Conservation (phyloP, 1,139 yeast genomes). For the Saccharomyces hybrid region DNA sequence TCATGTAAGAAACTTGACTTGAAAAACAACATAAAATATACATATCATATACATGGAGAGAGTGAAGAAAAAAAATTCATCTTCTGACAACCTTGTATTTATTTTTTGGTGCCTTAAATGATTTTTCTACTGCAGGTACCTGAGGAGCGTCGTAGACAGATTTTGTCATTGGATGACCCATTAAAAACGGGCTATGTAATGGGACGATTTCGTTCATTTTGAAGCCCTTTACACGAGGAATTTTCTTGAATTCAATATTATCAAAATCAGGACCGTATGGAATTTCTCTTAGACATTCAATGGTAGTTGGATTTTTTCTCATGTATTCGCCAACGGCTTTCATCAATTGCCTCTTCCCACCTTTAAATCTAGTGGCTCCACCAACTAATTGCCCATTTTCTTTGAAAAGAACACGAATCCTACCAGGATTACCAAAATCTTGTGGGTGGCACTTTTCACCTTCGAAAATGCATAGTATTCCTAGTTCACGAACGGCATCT, state of each 20-base stretch:
- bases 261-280: constrained; percentile 44
- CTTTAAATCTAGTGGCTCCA: constrained; percentile 32
- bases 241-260: constrained; percentile 48
- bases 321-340: constrained; percentile 56
- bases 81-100: constrained; percentile 36
- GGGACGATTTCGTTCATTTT: constrained; percentile 83
- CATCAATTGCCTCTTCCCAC: constrained; percentile 62
- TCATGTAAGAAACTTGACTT: background rate
- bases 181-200: constrained; percentile 64
- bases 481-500: constrained; percentile 44
- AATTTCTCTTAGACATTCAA: constrained; percentile 51
- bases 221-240: constrained; percentile 78
- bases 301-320: constrained; percentile 61
- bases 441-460: constrained; percentile 89
- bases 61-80: constrained; percentile 7
- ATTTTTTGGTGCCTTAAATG: constrained; percentile 38
- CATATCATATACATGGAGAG: background rate
- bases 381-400: constrained; percentile 37
- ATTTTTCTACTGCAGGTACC: constrained; percentile 33
- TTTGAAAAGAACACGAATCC: constrained; percentile 68
- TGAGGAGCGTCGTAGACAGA: constrained; percentile 54
- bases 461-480: constrained; percentile 45
- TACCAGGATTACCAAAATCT: constrained; percentile 94
- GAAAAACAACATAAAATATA: background rate
- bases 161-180: constrained; percentile 81